Evolutionary conservation across 1,139 yeast species (phyloP), one percentile per base, ranked within the genome.

Genomic region (Meyerozyma carpophila): DNA sequence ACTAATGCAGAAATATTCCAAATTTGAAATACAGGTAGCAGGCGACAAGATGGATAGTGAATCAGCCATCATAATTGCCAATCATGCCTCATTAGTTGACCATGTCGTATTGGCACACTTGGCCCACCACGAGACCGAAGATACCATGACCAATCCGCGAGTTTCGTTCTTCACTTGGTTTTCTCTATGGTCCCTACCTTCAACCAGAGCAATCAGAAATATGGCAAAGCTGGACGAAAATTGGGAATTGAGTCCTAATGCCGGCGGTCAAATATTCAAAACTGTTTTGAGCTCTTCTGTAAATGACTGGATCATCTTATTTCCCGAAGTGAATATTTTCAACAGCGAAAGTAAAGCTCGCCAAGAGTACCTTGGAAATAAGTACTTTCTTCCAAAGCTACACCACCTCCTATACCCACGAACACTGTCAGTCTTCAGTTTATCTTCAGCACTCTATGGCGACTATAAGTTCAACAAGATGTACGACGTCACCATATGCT

Each of bases 301-400:
- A 16, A 68, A 73, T 3, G 74, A 74, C 50, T 82, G 87, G 87
- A 53, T 82, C 5, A 74, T 77, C 1, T 49, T 82, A 8, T 84
- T 84, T 47, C 93, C 94, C 0, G 94, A 85, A 58, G 91, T 84
- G 2, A 85, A 84, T 55, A 77, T 84, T 3, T 75, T 78, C 62
- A 76, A 81, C 0, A 61, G 68, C 5, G 72, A 70, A 31, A 70
- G 75, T 27, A 58, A 69, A 0, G 57, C 62, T 7, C 52, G 81
- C 11, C 88, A 83, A 49, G 64, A 68, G 37, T 68, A 71, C 38
- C 71, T 81, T 46, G 66, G 77, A 28, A 71, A 73, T 38, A 73
- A 73, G 49, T 79, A 70, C 54, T 79, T 68, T 44, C 63, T 81
- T 38, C 86, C 89, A 0, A 56, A 55, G 21, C 69, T 81, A 27